phyloP scores from a whole-genome alignment of 1,284 basidiomycete genomes.

The Ceratorhiza oryzae-sativae region DNA sequence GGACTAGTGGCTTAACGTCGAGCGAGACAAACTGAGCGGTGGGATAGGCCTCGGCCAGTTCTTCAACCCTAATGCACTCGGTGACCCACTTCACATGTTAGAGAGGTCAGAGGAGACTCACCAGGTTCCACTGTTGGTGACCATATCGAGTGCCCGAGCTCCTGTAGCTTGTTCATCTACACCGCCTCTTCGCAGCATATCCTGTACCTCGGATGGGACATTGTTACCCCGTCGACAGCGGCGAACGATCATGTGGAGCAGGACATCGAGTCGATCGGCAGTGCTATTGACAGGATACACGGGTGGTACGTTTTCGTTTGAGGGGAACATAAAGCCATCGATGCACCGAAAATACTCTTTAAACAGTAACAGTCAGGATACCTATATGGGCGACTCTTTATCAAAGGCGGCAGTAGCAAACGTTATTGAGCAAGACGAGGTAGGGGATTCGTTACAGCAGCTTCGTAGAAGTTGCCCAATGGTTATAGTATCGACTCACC shows the following conservation, averaged over 20 bases:
- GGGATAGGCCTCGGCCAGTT: conserved; percentile 13
- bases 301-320: conserved; percentile 16
- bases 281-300: conserved; percentile 2
- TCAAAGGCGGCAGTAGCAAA: too few species aligned
- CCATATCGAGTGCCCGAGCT: not conserved
- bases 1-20: not conserved
- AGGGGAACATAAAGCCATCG: conserved; percentile 1
- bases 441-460: too few species aligned
- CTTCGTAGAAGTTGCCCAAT: too few species aligned
- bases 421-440: too few species aligned
- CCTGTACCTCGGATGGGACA: not conserved
- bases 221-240: not conserved
- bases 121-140: conserved; percentile 14
- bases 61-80: not conserved
- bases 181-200: conserved; percentile 2
- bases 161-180: not conserved
- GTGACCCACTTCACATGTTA: too few species aligned
- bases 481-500: conserved; percentile 1
- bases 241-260: conserved; percentile 1
- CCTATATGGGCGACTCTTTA: too few species aligned
- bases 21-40: conserved; percentile 1
- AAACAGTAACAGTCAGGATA: too few species aligned
- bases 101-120: too few species aligned
- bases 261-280: conserved; percentile 14
- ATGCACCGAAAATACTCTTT: conserved; percentile 15